Base-by-base conservation (phyloP, 176 grass and related monocot species). In the Eragrostis curvula region DNA sequence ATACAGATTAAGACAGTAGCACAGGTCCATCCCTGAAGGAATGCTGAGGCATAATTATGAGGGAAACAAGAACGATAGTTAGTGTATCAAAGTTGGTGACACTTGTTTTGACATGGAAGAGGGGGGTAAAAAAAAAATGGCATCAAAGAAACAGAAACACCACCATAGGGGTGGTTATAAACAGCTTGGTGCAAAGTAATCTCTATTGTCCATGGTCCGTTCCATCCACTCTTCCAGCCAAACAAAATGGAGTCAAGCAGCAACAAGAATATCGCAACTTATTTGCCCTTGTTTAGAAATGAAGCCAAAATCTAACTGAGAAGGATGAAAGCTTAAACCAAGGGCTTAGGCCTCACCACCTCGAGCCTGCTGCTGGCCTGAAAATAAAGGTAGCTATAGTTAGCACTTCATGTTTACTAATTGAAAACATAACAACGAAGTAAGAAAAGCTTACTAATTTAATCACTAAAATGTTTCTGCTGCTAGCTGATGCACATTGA, bases 51-150 rank as follows among this genome's bases (percentile, higher is more conserved):
- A 70, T 24, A 65, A 29, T 57, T 15, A 47, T 57, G 63, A 61
- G 71, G 24, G 30, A 77, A 79, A 40, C 23, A 79, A 79, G 13
- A 66, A 51, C 70, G 62, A 76, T 74, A 82, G 28, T 84, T 71
- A 51, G 65, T 43, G 41, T 68, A 59, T 80, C 48, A 70, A 86
- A 80, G 48, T 44, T 80, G 29, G 61, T 66, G 43, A 36, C 75
- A 58, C 53, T 82, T 90, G 83, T 85, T 90, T 87, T 64, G 78
- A 83, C 89, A 92, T 90, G 93, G 81, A 85, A 83, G 67, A 88
- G 83, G 69, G 53, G 69, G 53, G 3, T 25, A 77, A 85, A 58
- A 8, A 6, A 73, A 48, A 78, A 47, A 30, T 51, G 7, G 27
- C 9, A 63, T 12, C 21, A 66, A 79, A 27, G 9, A 80, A 84